Evolutionary conservation across 495 filamentous ascomycete species (phyloP), one percentile per base, ranked within the genome.

Genomic region (Talaromyces ruber): DNA sequence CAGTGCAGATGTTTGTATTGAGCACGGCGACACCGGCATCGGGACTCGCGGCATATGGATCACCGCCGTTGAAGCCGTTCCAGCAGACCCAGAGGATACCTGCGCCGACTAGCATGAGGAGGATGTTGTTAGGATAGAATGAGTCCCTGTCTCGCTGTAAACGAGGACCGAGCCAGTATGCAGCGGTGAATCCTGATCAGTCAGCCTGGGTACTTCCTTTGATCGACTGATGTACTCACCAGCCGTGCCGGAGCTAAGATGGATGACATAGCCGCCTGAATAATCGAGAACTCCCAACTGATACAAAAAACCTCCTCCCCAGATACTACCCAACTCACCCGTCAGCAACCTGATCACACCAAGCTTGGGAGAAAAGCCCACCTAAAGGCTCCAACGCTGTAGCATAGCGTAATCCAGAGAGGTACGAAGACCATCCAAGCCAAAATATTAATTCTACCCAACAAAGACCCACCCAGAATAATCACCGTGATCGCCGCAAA

Each of bases 51-150:
- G 79, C 71, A 62, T 83, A 83, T 9, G 81, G 81, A 66, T 83
- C 81, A 63, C 81, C 81, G 45, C 81, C 81, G 60, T 84, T 83
- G 75, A 84, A 84, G 29, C 81, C 81, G 70, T 82, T 82, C 81
- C 81, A 84, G 66, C 81, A 81, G 30, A 81, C 72, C 81, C 81
- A 84, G n/a, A 84, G 74, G 37, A 84, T 80, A 29, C 81, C 81
- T 3, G 80, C 80, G 34, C 81, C 81, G 28, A 80, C 72, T 29
- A 84, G 63, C 64, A 81, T 75, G 28, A 78, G 71, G 14, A 79
- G 62, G 52, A 82, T 72, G 64, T 82, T 84, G 72, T 82, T 82
- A 1, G 81, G 81, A 18, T 68, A 71, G 62, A 77, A 77, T 60
- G 78, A 76, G 29, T 82, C 79, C 18, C 76, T 75, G 65, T 84